Conservation (phyloP, 345 rosid species). For the Chamaenerion angustifolium region DNA sequence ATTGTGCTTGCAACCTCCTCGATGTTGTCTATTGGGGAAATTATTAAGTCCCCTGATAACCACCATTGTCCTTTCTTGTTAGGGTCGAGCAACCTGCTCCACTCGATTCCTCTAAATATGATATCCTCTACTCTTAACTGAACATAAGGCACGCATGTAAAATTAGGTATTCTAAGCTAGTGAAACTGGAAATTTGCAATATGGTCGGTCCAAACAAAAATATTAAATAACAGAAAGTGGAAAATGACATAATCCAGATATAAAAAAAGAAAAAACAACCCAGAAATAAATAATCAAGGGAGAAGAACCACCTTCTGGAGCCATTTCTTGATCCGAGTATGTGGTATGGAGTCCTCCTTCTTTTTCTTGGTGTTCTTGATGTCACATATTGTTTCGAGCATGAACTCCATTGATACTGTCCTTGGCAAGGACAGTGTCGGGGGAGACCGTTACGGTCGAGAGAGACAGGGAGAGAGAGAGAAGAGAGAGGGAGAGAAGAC, state of each 20-base stretch:
- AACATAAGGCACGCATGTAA: slow-evolving; percentile 1
- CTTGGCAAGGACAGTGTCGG: no score
- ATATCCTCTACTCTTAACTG: slow-evolving; percentile 67
- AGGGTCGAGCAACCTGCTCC: slow-evolving; percentile 85
- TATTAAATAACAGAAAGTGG: no score
- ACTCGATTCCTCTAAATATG: slow-evolving; percentile 58
- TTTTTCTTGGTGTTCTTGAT: slow-evolving; percentile 83
- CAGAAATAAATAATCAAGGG: neutral
- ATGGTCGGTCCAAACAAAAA: no score
- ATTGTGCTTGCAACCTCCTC: slow-evolving; percentile 72
- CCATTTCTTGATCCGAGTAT: slow-evolving; percentile 83
- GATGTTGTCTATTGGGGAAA: slow-evolving; percentile 21
- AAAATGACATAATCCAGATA: neutral
- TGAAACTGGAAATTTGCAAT: no score
- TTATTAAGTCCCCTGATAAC: slow-evolving; percentile 52
- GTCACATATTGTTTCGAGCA: slow-evolving; percentile 85
- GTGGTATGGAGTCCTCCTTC: slow-evolving; percentile 52
- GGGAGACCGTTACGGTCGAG: no score
- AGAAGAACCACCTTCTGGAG: slow-evolving; percentile 63
- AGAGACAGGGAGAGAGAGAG: no score
- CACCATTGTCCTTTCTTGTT: slow-evolving; percentile 96
- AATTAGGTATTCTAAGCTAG: no score
- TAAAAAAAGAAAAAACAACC: neutral
- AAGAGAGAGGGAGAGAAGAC: no score
- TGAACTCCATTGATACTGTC: no score